Evolutionary conservation across 176 grass and related monocot genomes (phyloP).

Genomic region (Neostapfia colusana): DNA sequence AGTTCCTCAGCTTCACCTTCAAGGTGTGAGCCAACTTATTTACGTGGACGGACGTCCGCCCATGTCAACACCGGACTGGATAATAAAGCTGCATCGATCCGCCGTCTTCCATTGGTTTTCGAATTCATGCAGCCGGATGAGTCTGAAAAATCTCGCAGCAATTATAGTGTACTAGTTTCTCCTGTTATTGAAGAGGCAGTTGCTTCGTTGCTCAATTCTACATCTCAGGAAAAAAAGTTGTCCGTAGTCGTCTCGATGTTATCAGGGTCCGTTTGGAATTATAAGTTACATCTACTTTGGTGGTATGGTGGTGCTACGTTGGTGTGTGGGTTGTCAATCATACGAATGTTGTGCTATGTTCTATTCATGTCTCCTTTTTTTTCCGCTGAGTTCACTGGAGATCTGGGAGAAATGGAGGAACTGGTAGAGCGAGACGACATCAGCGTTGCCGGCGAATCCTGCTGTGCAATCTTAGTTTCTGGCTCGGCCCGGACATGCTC

Average conservation of each 20-base stretch:
- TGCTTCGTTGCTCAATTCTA: not conserved
- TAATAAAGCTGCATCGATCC: not conserved
- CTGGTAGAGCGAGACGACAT: not conserved
- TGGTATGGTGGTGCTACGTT: not conserved
- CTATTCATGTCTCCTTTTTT: not conserved
- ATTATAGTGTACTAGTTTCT: not conserved
- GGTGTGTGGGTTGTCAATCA: no score
- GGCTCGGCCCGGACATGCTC: not conserved
- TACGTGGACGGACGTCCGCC: not conserved
- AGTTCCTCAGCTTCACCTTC: constrained; percentile 59
- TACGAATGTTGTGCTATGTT: not conserved
- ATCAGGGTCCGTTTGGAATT: not conserved
- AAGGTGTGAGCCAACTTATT: constrained; percentile 48
- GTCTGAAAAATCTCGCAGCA: not conserved
- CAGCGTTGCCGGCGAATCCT: not conserved
- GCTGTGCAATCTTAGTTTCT: not conserved
- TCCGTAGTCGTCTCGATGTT: not conserved
- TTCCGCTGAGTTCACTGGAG: not conserved
- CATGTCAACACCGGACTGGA: not conserved
- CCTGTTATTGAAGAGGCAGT: not conserved
- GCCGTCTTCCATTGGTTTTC: not conserved
- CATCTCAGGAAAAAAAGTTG: no score
- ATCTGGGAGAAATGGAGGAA: no score
- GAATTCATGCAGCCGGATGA: not conserved
- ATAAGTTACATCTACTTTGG: no score